These are phyloP conservation scores for Dispira simplex DNA, from an alignment of 192 early-diverging fungal species.

Conservation along the genomic window DNA sequence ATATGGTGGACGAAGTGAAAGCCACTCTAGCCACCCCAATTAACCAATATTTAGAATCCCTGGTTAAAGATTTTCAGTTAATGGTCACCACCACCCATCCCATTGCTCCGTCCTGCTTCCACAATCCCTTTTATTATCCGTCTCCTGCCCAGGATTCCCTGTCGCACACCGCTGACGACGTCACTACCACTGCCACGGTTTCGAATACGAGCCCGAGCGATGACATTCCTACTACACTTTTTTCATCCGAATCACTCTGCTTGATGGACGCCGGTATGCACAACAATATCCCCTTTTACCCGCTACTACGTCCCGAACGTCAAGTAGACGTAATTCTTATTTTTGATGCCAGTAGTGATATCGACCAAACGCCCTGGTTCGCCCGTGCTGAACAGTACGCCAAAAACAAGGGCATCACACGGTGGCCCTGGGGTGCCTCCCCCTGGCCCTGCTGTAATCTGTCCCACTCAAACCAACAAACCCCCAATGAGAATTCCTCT, in stretches of 20 bases:
- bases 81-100: slow-evolving; percentile 36
- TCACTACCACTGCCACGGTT: background rate
- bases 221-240: slow-evolving; percentile 17
- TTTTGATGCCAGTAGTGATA: slow-evolving; percentile 58
- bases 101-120: slow-evolving; percentile 46
- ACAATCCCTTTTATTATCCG: slow-evolving; percentile 43
- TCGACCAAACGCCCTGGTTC: slow-evolving; percentile 50
- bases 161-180: background rate
- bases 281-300: slow-evolving; percentile 69
- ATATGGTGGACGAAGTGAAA: slow-evolving; percentile 26
- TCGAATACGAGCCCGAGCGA: background rate
- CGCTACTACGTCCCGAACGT: slow-evolving; percentile 44
- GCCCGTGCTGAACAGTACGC: slow-evolving; percentile 45
- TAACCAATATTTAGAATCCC: slow-evolving; percentile 19
- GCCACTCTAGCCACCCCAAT: slow-evolving; percentile 16
- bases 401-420: slow-evolving; percentile 33
- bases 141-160: background rate
- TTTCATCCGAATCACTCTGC: slow-evolving; percentile 25
- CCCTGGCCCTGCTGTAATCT: slow-evolving; percentile 23
- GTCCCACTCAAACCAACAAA: slow-evolving; percentile 19
- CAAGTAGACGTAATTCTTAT: slow-evolving; percentile 55
- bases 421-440: slow-evolving; percentile 41
- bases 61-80: slow-evolving; percentile 30
- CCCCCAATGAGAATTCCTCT: slow-evolving; percentile 16
- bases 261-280: slow-evolving; percentile 68